These are phyloP conservation scores for Xylaria palmicola DNA, from an alignment of 495 filamentous ascomycete species.

Conservation along the genomic window DNA sequence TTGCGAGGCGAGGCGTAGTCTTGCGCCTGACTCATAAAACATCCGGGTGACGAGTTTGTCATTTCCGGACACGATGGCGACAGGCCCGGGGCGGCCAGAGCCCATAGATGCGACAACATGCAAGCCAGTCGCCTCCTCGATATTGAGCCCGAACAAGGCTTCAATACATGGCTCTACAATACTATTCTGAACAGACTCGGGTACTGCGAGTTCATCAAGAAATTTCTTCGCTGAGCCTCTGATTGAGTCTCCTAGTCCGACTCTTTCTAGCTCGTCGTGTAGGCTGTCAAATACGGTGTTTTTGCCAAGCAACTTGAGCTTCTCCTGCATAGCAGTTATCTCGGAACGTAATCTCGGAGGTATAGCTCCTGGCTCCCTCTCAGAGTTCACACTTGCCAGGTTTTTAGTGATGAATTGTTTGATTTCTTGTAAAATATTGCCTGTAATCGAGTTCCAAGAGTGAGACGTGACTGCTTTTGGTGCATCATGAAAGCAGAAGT, in stretches of 20 bases:
- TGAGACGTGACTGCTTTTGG: background rate
- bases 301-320: background rate
- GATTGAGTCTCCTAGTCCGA: background rate
- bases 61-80: background rate
- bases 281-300: background rate
- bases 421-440: background rate
- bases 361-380: background rate
- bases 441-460: background rate
- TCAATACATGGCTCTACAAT: background rate
- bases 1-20: background rate
- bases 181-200: background rate
- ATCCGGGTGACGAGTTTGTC: background rate
- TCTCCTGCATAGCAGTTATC: background rate
- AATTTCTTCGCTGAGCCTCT: background rate
- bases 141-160: background rate
- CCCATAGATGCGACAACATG: slow-evolving; percentile 1
- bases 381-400: background rate
- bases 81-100: background rate
- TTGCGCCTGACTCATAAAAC: background rate
- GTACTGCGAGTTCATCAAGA: background rate
- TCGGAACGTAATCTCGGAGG: background rate
- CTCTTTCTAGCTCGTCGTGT: background rate
- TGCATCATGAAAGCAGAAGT: background rate
- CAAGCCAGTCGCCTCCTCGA: background rate
- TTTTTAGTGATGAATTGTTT: background rate